These are phyloP conservation scores for Firmiana major DNA, from an alignment of 345 rosid species.

Conservation along the genomic window DNA sequence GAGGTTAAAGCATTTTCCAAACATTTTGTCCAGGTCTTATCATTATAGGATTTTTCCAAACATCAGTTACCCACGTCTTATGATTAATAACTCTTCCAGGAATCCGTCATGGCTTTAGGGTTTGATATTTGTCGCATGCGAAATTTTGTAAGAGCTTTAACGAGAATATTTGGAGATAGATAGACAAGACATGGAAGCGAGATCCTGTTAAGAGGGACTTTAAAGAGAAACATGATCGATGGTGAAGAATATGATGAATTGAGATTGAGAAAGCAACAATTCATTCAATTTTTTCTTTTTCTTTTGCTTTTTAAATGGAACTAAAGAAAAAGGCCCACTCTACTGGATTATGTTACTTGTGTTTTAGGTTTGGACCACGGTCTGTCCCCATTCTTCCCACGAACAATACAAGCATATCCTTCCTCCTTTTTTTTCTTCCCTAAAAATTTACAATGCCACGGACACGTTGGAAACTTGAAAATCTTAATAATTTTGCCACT, in stretches of 20 bases:
- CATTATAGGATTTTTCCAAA: no score
- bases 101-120: background rate
- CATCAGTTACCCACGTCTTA: no score
- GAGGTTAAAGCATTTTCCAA: no score
- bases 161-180: background rate
- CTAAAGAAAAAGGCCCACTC: slow-evolving; percentile 1
- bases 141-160: background rate
- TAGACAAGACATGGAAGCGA: background rate
- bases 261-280: slow-evolving; percentile 24
- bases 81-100: no score
- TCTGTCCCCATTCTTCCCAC: background rate
- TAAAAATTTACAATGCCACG: background rate
- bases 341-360: slow-evolving; percentile 2
- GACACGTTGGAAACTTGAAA: background rate
- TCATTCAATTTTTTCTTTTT: background rate
- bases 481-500: background rate
- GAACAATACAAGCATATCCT: background rate
- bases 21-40: no score
- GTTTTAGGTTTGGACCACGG: slow-evolving; percentile 8
- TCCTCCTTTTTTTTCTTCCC: background rate
- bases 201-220: no score
- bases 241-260: slow-evolving; percentile 13
- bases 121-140: background rate
- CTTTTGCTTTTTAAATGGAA: slow-evolving; percentile 27
- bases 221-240: background rate